Conservation (phyloP, 371 early-diverging fungal species). For the Apophysomyces elegans region DNA sequence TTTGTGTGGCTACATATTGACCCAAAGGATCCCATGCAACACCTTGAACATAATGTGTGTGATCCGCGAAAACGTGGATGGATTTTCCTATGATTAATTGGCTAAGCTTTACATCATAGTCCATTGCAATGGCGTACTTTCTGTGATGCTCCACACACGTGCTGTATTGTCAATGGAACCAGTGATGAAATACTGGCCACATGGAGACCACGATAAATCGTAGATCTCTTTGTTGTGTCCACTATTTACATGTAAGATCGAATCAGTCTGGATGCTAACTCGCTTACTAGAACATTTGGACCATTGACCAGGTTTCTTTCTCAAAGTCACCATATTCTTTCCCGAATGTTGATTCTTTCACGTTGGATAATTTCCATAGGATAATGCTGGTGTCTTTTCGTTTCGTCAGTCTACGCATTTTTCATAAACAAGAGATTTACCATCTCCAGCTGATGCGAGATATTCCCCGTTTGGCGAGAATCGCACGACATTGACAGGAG, state of each 20-base stretch:
- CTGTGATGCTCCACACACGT: slow-evolving; percentile 84
- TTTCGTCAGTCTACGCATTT: not conserved
- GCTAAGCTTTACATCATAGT: not conserved
- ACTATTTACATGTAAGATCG: slow-evolving; percentile 19
- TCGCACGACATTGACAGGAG: slow-evolving; percentile 93
- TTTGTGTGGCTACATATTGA: slow-evolving; percentile 87
- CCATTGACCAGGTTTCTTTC: slow-evolving; percentile 65
- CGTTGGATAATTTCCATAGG: slow-evolving; percentile 73
- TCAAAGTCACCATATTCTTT: slow-evolving; percentile 43
- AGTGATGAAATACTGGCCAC: slow-evolving; percentile 83
- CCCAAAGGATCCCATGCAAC: slow-evolving; percentile 96
- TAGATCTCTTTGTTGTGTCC: slow-evolving; percentile 79
- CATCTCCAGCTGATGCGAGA: slow-evolving; percentile 92
- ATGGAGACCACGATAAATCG: slow-evolving; percentile 95
- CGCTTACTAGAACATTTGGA: slow-evolving; percentile 51
- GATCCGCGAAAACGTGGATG: slow-evolving; percentile 82
- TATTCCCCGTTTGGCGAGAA: slow-evolving; percentile 81
- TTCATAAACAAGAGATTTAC: slow-evolving; percentile 41
- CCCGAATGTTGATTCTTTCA: slow-evolving; percentile 37
- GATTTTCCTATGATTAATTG: slow-evolving; percentile 60
- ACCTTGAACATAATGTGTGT: slow-evolving; percentile 94
- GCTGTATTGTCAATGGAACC: slow-evolving; percentile 94
- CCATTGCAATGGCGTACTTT: slow-evolving; percentile 51
- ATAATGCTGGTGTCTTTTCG: slow-evolving; percentile 81
- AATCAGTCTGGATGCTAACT: not conserved